These are phyloP conservation scores for Chaetomiaceae sp. DNA, from an alignment of 2,329 filamentous ascomycete species.

Conservation along the genomic window DNA sequence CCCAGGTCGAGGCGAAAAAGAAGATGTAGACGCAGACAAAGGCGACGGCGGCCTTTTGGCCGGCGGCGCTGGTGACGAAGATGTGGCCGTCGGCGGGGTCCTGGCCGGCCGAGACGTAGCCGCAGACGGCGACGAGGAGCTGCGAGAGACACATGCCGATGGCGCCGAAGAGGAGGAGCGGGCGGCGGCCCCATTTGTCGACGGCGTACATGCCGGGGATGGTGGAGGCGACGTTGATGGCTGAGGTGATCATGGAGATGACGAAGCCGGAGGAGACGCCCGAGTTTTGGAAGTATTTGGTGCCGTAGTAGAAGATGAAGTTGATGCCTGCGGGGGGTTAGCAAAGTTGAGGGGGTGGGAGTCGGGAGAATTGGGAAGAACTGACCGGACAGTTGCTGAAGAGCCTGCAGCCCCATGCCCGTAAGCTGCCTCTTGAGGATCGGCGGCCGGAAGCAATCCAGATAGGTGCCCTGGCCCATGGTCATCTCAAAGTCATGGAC, in stretches of 20 bases:
- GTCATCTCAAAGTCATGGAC: constrained; percentile 62
- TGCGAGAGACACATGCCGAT: constrained; percentile 61
- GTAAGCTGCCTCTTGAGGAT: constrained; percentile 54
- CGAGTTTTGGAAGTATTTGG: constrained; percentile 55
- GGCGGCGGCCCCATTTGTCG: constrained; percentile 61
- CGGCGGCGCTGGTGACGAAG: constrained; percentile 46
- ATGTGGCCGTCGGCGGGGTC: constrained; percentile 43
- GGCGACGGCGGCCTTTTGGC: constrained; percentile 54
- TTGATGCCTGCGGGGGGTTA: constrained; percentile 39
- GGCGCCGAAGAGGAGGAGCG: constrained; percentile 58
- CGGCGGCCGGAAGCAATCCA: constrained; percentile 50
- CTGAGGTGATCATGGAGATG: constrained; percentile 59
- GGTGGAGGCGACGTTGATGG: constrained; percentile 61
- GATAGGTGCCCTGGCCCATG: constrained; percentile 41
- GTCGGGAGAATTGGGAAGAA: not conserved
- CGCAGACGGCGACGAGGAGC: constrained; percentile 56
- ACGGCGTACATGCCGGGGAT: constrained; percentile 59
- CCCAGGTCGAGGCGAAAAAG: constrained; percentile 71
- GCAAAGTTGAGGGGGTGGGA: too few species aligned
- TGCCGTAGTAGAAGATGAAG: constrained; percentile 61
- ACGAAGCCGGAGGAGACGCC: constrained; percentile 51
- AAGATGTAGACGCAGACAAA: constrained; percentile 70
- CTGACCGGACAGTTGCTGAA: constrained; percentile 5
- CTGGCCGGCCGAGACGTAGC: constrained; percentile 53
- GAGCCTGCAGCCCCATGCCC: constrained; percentile 8